Conservation (phyloP, 2,329 filamentous ascomycete genomes). For the Ceratocystis alfenasii region DNA sequence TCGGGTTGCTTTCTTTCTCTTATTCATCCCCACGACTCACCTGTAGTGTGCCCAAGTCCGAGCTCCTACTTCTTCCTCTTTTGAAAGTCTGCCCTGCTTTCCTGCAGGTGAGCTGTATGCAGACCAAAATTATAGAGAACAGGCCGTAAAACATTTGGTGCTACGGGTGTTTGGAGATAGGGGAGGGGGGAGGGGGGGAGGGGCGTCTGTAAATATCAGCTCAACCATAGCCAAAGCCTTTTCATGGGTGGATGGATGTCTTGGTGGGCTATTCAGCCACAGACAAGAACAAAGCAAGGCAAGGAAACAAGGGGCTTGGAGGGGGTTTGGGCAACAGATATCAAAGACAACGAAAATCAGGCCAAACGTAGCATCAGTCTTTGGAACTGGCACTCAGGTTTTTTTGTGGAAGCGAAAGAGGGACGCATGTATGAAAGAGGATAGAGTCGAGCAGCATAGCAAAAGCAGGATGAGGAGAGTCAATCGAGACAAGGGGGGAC, state of each 20-base stretch:
- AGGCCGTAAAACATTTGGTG: neutral
- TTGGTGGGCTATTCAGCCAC: neutral
- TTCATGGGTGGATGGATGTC: neutral
- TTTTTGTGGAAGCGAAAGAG: neutral
- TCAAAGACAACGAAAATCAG: conserved; percentile 1
- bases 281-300: neutral
- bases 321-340: neutral
- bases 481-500: neutral
- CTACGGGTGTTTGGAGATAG: neutral
- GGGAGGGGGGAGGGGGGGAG: neutral
- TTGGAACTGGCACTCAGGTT: neutral
- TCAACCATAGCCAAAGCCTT: neutral
- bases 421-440: neutral
- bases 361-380: neutral
- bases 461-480: neutral
- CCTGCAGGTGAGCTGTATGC: neutral
- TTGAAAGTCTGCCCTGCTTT: neutral
- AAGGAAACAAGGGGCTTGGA: neutral
- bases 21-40: neutral
- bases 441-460: neutral
- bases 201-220: neutral
- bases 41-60: neutral
- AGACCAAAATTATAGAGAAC: neutral
- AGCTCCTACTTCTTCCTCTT: neutral
- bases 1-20: neutral